Evolutionary conservation across 106 monocot genomes (phyloP), one percentile per base, ranked within the genome.

Genomic region (Acorus gramineus): DNA sequence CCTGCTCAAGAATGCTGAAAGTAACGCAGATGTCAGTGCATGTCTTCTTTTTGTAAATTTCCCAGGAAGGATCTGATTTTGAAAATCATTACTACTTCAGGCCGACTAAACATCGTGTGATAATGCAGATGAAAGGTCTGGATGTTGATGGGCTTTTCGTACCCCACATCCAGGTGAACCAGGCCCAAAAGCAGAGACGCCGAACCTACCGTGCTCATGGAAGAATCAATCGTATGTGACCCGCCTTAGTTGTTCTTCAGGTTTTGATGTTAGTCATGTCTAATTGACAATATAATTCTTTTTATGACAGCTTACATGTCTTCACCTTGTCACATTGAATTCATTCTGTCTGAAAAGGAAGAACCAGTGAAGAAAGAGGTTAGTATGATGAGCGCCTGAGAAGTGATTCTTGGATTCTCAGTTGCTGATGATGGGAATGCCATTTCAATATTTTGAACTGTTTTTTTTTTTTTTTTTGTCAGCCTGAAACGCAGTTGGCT

Each of bases 1-100:
- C 62, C 57, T 87, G 60, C 87, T 87, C 4, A 83, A 83, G 52
- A 83, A 83, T 73, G 87, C 83, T 56, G 87, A 87, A 71, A 87
- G 80, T 64, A 87, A 87, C 69, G 87, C 87, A 43, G 87, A 83
- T 67, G 87, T 86, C 28, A 28, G 28, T 28, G 28, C 28, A 28
- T 28, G 28, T 28, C 28, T 28, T 28, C 28, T 28, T 28, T 28
- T 28, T 28, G 28, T 28, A 28, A 28, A 28, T 28, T 28, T 28
- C 1, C 28, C 28, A 28, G 28, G 28, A 28, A 28, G 0, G 28
- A 28, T 28, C 28, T 28, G 28, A 28, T 28, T 28, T 28, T 28
- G 28, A 28, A 28, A 28, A 28, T 28, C 11, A 43, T 52, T 1
- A 4, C 7, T 45, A 8, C 2, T 42, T 60, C 4, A 14, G 11